Base-by-base conservation (phyloP, 345 rosid genomes). In the rapeseed (Brassica napus) region DNA sequence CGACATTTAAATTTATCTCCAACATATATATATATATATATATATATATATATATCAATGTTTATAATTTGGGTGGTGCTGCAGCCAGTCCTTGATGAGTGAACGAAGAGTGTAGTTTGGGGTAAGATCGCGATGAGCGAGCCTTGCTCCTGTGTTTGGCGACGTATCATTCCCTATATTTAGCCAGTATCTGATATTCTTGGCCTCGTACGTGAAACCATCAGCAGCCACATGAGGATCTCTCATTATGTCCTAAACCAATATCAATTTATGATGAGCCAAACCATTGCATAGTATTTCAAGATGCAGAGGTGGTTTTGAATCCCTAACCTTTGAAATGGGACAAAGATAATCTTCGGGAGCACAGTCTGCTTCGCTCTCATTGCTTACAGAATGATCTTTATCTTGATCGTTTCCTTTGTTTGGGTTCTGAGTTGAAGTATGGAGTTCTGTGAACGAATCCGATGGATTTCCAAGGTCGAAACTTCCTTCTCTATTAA, bases 201-300 rank as follows among this genome's bases (percentile, higher is more conserved):
- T 82, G 69, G 73, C 83, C 75, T 91, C 97, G 35, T 93, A 93
- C 0, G 93, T 91, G 77, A 21, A 76, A 10, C 98, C 98, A 71
- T 91, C 98, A 0, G 97, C 97, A 14, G 98, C 97, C 2, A 91
- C 82, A 54, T 75, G 82, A 0, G 97, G 98, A 69, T 93, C 88
- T 75, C 4, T 66, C 94, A 93, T 89, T 3, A 91, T 78, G 32
- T 76, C 92, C 98, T 93, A 8, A 12, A 47, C 55, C 55, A 54
- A n/a, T 42, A n/a, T 52, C 3, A 52, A 52, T 52, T 14, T 8
- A 8, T 47, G 39, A 28, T 68, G 72, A 44, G 72, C 21, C 14
- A 24, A 42, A 1, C 37, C 21, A 23, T 24, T 59, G 14, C 26
- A 18, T 18, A 12, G 54, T 55, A 6, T 16, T 5, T 44, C 26